Conservation (phyloP, 768 basidiomycete genomes). For the Psilocybe cubensis region DNA sequence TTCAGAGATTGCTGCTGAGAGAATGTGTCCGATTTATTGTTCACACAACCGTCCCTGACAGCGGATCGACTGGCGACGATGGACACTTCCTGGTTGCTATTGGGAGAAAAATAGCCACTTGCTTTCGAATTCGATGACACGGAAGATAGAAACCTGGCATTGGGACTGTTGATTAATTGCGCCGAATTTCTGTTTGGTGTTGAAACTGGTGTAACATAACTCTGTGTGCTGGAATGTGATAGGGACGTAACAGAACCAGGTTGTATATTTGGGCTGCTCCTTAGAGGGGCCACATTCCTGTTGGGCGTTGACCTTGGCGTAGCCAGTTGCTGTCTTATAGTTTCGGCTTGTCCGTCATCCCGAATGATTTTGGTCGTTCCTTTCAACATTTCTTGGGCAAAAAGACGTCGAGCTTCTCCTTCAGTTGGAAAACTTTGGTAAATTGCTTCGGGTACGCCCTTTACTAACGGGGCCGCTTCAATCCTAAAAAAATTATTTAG, state of each 20-base stretch:
- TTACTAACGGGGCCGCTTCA: conserved; percentile 46
- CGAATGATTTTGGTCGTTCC: conserved; percentile 33
- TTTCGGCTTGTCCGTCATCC: not conserved
- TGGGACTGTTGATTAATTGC: no score
- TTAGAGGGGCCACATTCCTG: not conserved
- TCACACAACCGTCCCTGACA: not conserved
- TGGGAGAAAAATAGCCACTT: no score
- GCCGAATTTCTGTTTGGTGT: no score
- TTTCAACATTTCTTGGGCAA: conserved; percentile 26
- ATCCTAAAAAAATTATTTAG: conserved; percentile 37
- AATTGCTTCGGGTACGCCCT: conserved; percentile 42
- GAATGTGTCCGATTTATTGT: not conserved
- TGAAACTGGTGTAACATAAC: no score
- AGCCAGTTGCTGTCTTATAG: not conserved
- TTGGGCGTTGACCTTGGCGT: not conserved
- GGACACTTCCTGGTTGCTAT: no score
- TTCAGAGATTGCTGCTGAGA: not conserved
- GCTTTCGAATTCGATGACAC: no score
- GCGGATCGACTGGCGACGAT: no score
- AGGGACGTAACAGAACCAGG: no score
- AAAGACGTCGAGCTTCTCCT: conserved; percentile 42
- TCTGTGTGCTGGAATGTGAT: no score
- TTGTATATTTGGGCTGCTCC: no score
- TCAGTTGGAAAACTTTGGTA: conserved; percentile 46
- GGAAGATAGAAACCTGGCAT: no score